Base-by-base conservation (phyloP, 768 basidiomycete species). In the Lactarius evosmus region DNA sequence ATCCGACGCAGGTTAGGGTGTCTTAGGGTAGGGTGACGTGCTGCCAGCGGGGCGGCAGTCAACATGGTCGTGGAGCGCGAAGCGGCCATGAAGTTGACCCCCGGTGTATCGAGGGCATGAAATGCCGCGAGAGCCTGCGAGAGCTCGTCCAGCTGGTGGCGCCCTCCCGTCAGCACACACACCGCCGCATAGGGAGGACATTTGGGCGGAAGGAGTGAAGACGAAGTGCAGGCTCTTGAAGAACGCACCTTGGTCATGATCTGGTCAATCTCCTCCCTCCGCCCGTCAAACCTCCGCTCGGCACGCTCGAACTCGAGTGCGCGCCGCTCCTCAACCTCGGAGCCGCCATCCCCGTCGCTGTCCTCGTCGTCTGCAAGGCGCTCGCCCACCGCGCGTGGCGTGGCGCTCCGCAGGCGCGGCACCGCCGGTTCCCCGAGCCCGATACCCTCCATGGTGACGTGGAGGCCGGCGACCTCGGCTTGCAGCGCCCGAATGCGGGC, bases 381-480 rank as follows among this genome's bases (percentile, higher is more conserved):
- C 55, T 61, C 59, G n/a, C 63, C 63, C 7, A 56, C 59, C 16
- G 58, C 32, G 8, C 49, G 54, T n/a, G 59, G 59, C 17, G 51
- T 17, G 9, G 58, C 4, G 30, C 19, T 66, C 36, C 50, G 61
- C 56, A 66, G 7, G 9, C 33, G 61, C 2, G 65, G 27, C 46
- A 53, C 38, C 4, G n/a, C 38, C 8, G 56, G 40, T 16, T 67
- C 54, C 1, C 36, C 59, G 27, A 74, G 67, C 1, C 85, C 84
- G 52, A 87, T 79, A 44, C 81, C 81, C 72, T 92, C 90, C 87
- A 92, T 88, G 29, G 86, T 83, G 11, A 85, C 74, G 70, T 91
- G 90, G 82, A 89, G 83, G 66, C 76, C 78, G 6, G 89, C 85
- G 36, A 92, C 83, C 66, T 89, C 83, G 60, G 81, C 83, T 72